Conservation (phyloP, 2,329 filamentous ascomycete genomes). For the Colletotrichum sp. region DNA sequence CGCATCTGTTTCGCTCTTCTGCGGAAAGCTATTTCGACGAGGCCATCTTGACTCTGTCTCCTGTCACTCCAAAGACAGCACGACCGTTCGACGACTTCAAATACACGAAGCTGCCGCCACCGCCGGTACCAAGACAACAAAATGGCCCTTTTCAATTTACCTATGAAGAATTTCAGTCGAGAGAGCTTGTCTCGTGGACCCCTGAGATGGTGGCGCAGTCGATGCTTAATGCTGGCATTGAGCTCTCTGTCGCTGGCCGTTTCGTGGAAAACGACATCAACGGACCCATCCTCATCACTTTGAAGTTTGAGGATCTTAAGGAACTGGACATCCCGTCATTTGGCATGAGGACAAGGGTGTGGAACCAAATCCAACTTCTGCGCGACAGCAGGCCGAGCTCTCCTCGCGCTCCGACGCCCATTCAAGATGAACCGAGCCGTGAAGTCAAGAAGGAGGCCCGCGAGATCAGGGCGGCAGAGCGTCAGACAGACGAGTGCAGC, state of each 20-base stretch:
- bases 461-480: slow-evolving; percentile 34
- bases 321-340: slow-evolving; percentile 84
- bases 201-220: slow-evolving; percentile 82
- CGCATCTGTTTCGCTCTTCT: slow-evolving; percentile 83
- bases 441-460: slow-evolving; percentile 50
- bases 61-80: slow-evolving; percentile 70
- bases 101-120: slow-evolving; percentile 17
- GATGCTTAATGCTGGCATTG: slow-evolving; percentile 86
- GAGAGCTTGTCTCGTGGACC: slow-evolving; percentile 69
- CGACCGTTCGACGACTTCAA: slow-evolving; percentile 30
- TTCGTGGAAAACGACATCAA: slow-evolving; percentile 94
- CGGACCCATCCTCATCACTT: slow-evolving; percentile 83
- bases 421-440: slow-evolving; percentile 63
- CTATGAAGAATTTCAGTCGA: slow-evolving; percentile 61
- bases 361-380: slow-evolving; percentile 78
- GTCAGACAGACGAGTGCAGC: slow-evolving; percentile 40
- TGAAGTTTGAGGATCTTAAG: slow-evolving; percentile 88
- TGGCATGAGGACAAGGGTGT: slow-evolving; percentile 78
- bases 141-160: slow-evolving; percentile 63
- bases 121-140: slow-evolving; percentile 33
- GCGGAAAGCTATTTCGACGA: slow-evolving; percentile 57
- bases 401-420: slow-evolving; percentile 62
- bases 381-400: slow-evolving; percentile 59
- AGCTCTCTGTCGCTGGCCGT: slow-evolving; percentile 76
- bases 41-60: slow-evolving; percentile 71